Percentiles rank a stretch among this genome's conserved stretches.
phyloP scores from a whole-genome alignment of 306 rosid species.

The Sindora glabra region DNA sequence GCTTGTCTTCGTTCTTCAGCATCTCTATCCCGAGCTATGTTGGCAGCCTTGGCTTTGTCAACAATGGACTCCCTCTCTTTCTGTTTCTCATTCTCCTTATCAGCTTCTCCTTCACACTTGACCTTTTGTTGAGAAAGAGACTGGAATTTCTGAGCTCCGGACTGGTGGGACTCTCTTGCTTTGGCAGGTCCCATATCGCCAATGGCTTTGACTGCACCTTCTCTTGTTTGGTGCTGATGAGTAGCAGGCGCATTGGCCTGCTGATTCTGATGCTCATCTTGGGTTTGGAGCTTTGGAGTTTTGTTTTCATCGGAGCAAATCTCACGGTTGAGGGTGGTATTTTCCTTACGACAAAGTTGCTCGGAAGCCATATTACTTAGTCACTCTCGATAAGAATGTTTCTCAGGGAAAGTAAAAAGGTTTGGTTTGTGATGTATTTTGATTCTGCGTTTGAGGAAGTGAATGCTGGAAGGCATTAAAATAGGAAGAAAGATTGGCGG shows the following conservation, averaged over 20 bases:
- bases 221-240: too few relatives aligned
- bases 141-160: constrained; percentile 30
- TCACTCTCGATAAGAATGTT: too few relatives aligned
- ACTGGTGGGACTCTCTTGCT: constrained; percentile 25
- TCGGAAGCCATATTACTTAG: too few relatives aligned
- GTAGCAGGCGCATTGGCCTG: too few relatives aligned
- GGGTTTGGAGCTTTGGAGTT: too few relatives aligned
- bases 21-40: constrained; percentile 12
- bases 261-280: too few relatives aligned
- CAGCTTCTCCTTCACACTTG: constrained; percentile 15
- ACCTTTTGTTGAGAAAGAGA: constrained; percentile 43
- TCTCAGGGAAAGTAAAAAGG: too few relatives aligned
- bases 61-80: constrained; percentile 5
- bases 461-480: constrained; percentile 1
- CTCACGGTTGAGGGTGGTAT: too few relatives aligned
- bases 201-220: constrained; percentile 20
- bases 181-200: constrained; percentile 21
- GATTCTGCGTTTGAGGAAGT: not conserved
- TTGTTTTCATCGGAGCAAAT: too few relatives aligned
- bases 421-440: not conserved
- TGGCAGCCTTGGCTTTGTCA: constrained; percentile 12
- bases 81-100: not conserved
- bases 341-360: too few relatives aligned
- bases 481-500: constrained; percentile 16
- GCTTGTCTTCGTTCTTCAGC: not conserved